Conservation (phyloP, 2,329 filamentous ascomycete species). For the Metarhizium sp. region DNA sequence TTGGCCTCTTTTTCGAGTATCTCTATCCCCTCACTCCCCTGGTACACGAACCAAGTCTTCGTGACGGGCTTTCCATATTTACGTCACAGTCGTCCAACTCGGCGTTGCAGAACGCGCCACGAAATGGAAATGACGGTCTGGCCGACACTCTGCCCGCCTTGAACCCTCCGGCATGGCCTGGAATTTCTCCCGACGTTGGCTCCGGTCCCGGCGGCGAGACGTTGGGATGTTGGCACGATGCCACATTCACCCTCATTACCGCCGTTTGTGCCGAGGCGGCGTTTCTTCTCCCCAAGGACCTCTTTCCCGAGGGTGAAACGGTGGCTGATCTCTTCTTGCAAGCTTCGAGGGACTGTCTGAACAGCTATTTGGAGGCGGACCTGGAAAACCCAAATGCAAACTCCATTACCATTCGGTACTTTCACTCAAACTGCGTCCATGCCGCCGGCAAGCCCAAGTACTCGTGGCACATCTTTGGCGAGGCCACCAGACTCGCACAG, state of each 20-base stretch:
- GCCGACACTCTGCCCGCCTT: background rate
- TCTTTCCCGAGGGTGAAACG: conserved; percentile 28
- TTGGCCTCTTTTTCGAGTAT: conserved; percentile 32
- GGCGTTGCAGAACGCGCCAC: background rate
- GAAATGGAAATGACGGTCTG: background rate
- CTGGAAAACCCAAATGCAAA: conserved; percentile 31
- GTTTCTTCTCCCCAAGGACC: conserved; percentile 27
- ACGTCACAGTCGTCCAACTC: conserved; percentile 7
- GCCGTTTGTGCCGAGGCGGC: conserved; percentile 33
- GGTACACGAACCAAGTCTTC: conserved; percentile 30
- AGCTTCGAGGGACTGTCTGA: conserved; percentile 27
- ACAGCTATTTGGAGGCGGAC: conserved; percentile 29
- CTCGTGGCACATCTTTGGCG: conserved; percentile 36
- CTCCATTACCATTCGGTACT: conserved; percentile 33
- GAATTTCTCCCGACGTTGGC: background rate
- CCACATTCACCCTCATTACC: conserved; percentile 31
- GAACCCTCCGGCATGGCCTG: conserved; percentile 3
- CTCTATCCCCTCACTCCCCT: conserved; percentile 32
- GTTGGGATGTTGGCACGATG: conserved; percentile 21
- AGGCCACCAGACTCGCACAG: conserved; percentile 31
- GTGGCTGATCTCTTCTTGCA: conserved; percentile 28
- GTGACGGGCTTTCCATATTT: conserved; percentile 25
- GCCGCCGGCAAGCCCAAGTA: conserved; percentile 31
- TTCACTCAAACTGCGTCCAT: conserved; percentile 36
- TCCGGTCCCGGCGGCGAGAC: background rate